These are phyloP conservation scores for Thuidium tamariscinum DNA, from an alignment of 225 moss, liverwort and hornwort genomes.

Conservation along the genomic window DNA sequence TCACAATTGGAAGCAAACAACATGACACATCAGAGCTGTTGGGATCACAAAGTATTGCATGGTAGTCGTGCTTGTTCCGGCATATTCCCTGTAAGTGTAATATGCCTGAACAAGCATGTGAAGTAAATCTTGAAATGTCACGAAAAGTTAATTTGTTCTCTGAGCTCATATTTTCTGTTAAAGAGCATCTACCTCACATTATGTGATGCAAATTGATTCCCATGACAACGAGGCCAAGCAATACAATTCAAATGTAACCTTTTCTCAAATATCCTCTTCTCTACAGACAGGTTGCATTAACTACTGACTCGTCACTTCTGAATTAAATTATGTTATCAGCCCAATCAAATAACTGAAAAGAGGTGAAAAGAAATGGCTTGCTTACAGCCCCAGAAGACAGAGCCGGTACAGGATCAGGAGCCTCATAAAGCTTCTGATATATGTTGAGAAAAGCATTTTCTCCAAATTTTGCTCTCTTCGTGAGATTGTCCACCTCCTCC, in stretches of 20 bases:
- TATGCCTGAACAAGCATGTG: neutral
- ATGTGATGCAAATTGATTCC: neutral
- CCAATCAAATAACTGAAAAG: neutral
- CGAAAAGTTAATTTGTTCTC: neutral
- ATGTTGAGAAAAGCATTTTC: constrained; percentile 95
- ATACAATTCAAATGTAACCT: neutral
- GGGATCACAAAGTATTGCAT: neutral
- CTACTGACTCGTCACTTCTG: neutral
- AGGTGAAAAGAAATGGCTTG: neutral
- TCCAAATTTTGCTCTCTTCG: constrained; percentile 94
- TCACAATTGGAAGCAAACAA: neutral
- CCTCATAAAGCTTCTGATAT: constrained; percentile 96
- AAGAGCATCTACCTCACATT: neutral
- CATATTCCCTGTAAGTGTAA: neutral
- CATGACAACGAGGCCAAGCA: neutral
- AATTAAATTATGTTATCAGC: neutral
- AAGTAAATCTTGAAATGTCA: neutral
- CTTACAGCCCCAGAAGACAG: constrained; percentile 88
- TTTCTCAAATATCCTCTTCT: neutral
- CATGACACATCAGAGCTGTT: neutral
- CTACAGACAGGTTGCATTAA: neutral
- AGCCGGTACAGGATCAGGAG: constrained; percentile 84
- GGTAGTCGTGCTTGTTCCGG: neutral
- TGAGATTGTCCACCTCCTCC: constrained; percentile 94
- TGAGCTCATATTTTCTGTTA: neutral